Conservation (phyloP, 495 filamentous ascomycete genomes). For the Acidiella bohemica region DNA sequence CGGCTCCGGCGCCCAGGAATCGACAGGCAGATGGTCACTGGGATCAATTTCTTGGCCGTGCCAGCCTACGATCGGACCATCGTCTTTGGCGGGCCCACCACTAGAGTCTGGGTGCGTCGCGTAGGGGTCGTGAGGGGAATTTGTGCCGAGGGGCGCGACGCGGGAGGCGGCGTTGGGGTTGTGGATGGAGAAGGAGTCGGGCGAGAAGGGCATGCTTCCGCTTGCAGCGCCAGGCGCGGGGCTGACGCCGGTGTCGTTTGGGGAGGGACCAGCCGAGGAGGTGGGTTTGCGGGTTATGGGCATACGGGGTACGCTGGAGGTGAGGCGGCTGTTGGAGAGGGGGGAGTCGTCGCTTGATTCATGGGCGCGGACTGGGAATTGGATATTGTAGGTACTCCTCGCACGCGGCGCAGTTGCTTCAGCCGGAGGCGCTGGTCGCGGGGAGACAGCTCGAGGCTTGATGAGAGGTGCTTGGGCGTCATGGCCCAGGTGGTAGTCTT, state of each 20-base stretch:
- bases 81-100: slow-evolving; percentile 1
- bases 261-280: slow-evolving; percentile 50
- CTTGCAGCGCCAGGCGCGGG: slow-evolving; percentile 35
- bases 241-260: slow-evolving; percentile 36
- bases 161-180: slow-evolving; percentile 39
- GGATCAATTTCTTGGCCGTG: slow-evolving; percentile 84
- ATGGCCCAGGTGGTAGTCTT: slow-evolving; percentile 4
- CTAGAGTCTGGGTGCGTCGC: neutral
- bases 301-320: slow-evolving; percentile 30
- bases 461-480: slow-evolving; percentile 24
- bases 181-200: slow-evolving; percentile 70
- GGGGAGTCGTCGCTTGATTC: slow-evolving; percentile 16
- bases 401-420: slow-evolving; percentile 4
- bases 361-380: slow-evolving; percentile 14
- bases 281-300: slow-evolving; percentile 61
- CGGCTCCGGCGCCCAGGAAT: slow-evolving; percentile 88
- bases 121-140: slow-evolving; percentile 7
- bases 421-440: slow-evolving; percentile 26
- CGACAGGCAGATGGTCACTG: slow-evolving; percentile 79
- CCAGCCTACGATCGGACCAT: slow-evolving; percentile 52
- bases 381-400: slow-evolving; percentile 13
- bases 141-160: slow-evolving; percentile 2
- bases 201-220: slow-evolving; percentile 61
- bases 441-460: slow-evolving; percentile 43
- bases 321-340: neutral